Conservation (phyloP, 2,329 filamentous ascomycete species). For the Ascochyta fabae region DNA sequence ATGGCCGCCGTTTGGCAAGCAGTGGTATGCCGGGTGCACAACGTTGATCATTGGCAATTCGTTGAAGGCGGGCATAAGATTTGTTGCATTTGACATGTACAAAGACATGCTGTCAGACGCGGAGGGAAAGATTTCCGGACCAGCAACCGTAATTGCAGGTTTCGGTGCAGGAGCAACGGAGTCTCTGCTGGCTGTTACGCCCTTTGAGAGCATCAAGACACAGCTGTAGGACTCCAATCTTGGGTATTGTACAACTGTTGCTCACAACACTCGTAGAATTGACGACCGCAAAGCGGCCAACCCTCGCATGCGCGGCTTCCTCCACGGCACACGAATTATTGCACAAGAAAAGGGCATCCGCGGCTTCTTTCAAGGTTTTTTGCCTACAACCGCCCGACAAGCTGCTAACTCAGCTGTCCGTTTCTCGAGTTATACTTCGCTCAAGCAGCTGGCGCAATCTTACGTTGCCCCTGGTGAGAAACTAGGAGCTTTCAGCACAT, state of each 20-base stretch:
- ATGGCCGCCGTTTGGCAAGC: conserved; percentile 89
- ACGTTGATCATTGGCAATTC: conserved; percentile 97
- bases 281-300: conserved; percentile 89
- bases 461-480: conserved; percentile 96
- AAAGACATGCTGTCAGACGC: conserved; percentile 82
- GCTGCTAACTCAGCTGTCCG: conserved; percentile 92
- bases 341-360: conserved; percentile 83
- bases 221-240: conserved; percentile 64
- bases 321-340: conserved; percentile 88
- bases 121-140: conserved; percentile 87
- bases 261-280: conserved; percentile 69
- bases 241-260: background rate
- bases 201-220: conserved; percentile 98
- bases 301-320: conserved; percentile 87
- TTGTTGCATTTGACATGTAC: conserved; percentile 96
- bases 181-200: conserved; percentile 90
- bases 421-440: conserved; percentile 87
- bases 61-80: conserved; percentile 94
- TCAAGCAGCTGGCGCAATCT: conserved; percentile 88
- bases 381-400: conserved; percentile 92
- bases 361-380: conserved; percentile 96
- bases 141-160: conserved; percentile 87
- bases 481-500: conserved; percentile 84
- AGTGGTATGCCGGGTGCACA: conserved; percentile 98
- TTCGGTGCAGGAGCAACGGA: conserved; percentile 96